Percentiles rank a stretch among this genome's conserved stretches.
Evolutionary conservation across 2,329 filamentous ascomycete species (phyloP).

Genomic region (Waltergamsia citrina): DNA sequence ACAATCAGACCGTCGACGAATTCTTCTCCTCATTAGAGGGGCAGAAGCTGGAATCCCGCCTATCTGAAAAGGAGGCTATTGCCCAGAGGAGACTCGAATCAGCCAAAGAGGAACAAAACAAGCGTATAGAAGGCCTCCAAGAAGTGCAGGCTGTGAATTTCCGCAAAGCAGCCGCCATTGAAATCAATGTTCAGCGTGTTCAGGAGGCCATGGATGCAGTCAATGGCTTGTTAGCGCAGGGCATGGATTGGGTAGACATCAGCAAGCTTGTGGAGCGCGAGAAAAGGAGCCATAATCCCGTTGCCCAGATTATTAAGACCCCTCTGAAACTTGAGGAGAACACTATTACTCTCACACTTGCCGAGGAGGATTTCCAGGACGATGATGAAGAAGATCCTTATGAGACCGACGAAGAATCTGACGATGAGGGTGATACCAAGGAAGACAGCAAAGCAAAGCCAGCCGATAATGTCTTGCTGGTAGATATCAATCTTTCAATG

Average conservation of each 20-base stretch:
- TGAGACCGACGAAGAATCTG: slow-evolving; percentile 54
- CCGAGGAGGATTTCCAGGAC: slow-evolving; percentile 57
- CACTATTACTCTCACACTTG: slow-evolving; percentile 69
- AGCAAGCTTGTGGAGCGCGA: slow-evolving; percentile 81
- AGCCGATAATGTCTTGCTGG: slow-evolving; percentile 47
- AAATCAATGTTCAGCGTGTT: slow-evolving; percentile 83
- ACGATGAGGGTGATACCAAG: slow-evolving; percentile 21
- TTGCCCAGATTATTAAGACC: slow-evolving; percentile 78
- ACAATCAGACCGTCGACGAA: slow-evolving; percentile 90
- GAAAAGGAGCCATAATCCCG: slow-evolving; percentile 68
- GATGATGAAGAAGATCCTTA: slow-evolving; percentile 50
- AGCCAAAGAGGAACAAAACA: slow-evolving; percentile 75
- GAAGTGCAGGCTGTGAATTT: slow-evolving; percentile 74
- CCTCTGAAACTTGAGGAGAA: slow-evolving; percentile 89
- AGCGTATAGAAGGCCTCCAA: slow-evolving; percentile 75
- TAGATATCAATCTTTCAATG: slow-evolving; percentile 78
- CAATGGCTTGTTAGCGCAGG: slow-evolving; percentile 82
- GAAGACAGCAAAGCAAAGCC: slow-evolving; percentile 26
- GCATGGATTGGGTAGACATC: slow-evolving; percentile 97
- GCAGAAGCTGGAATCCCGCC: slow-evolving; percentile 75
- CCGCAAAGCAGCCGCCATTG: slow-evolving; percentile 80
- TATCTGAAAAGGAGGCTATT: slow-evolving; percentile 71
- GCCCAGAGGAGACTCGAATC: slow-evolving; percentile 79
- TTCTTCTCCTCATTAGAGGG: slow-evolving; percentile 97
- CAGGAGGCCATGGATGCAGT: slow-evolving; percentile 90